Conservation (phyloP, 2,329 filamentous ascomycete genomes). For the Cladosporium oxysporum region DNA sequence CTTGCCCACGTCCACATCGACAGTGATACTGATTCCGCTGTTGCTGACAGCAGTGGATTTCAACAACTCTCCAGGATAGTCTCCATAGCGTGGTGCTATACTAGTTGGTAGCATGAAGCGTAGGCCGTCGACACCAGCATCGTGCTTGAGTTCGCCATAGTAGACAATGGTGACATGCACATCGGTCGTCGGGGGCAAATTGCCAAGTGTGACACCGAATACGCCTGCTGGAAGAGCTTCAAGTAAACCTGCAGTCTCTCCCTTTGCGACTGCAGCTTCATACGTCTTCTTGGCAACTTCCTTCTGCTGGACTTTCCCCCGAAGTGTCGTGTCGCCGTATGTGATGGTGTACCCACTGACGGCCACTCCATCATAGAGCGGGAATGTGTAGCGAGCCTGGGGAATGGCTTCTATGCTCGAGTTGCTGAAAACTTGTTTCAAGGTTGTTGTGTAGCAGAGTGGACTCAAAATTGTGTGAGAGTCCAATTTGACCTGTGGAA, state of each 20-base stretch:
- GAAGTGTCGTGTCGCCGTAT: constrained; percentile 61
- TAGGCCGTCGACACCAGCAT: constrained; percentile 66
- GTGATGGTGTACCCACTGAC: constrained; percentile 68
- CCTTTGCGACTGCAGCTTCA: constrained; percentile 57
- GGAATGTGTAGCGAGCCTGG: constrained; percentile 67
- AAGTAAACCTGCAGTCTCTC: constrained; percentile 65
- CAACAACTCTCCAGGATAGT: constrained; percentile 43
- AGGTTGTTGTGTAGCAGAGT: constrained; percentile 52
- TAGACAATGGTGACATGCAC: constrained; percentile 65
- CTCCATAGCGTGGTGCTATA: constrained; percentile 68
- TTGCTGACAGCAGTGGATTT: constrained; percentile 28
- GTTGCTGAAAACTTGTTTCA: constrained; percentile 65
- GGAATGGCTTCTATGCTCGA: constrained; percentile 50
- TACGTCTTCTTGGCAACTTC: constrained; percentile 62
- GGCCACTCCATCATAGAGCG: constrained; percentile 70
- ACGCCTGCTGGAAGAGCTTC: constrained; percentile 66
- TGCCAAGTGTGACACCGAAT: constrained; percentile 68
- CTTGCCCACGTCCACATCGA: constrained; percentile 61
- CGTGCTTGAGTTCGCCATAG: constrained; percentile 71
- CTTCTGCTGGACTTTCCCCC: constrained; percentile 67
- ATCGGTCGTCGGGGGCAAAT: constrained; percentile 60
- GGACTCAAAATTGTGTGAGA: constrained; percentile 64
- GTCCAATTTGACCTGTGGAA: constrained; percentile 61
- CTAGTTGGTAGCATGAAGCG: constrained; percentile 68
- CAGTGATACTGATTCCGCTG: constrained; percentile 55